These are phyloP conservation scores for Harringtonia aguacate DNA, from an alignment of 2,329 filamentous ascomycete species.

Conservation along the genomic window DNA sequence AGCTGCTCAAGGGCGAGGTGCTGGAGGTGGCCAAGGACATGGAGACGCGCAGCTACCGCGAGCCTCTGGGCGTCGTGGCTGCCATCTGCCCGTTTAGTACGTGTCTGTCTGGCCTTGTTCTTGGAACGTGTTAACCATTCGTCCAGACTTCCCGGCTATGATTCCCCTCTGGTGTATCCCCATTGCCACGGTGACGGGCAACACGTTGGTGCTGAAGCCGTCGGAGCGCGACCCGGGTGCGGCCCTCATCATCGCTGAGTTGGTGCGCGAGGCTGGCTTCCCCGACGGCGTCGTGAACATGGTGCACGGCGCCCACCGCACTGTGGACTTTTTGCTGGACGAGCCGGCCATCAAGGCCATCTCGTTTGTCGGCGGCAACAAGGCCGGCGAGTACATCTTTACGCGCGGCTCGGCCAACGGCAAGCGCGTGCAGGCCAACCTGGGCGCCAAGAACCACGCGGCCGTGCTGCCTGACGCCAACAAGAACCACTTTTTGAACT, in stretches of 20 bases:
- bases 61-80: slow-evolving; percentile 71
- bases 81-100: slow-evolving; percentile 81
- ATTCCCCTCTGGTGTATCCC: slow-evolving; percentile 88
- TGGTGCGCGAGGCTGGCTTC: slow-evolving; percentile 71
- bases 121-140: background rate
- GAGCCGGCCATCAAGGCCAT: slow-evolving; percentile 78
- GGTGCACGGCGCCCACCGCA: slow-evolving; percentile 68
- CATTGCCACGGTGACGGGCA: slow-evolving; percentile 73
- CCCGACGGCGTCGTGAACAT: slow-evolving; percentile 75
- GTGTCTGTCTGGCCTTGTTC: slow-evolving; percentile 20
- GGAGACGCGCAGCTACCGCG: slow-evolving; percentile 75
- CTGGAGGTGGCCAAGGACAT: slow-evolving; percentile 83
- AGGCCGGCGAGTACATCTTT: slow-evolving; percentile 83
- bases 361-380: slow-evolving; percentile 78
- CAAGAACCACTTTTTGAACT: slow-evolving; percentile 82
- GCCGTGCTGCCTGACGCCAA: slow-evolving; percentile 78
- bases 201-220: slow-evolving; percentile 76
- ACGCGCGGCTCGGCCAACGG: slow-evolving; percentile 68
- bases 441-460: slow-evolving; percentile 83
- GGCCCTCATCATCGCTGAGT: slow-evolving; percentile 74
- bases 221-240: slow-evolving; percentile 79
- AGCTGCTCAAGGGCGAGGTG: slow-evolving; percentile 72
- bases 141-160: slow-evolving; percentile 76
- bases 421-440: slow-evolving; percentile 80
- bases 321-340: slow-evolving; percentile 80